phyloP scores from a whole-genome alignment of 352 stramenopile genomes.

The Pythium scleroteichum region DNA sequence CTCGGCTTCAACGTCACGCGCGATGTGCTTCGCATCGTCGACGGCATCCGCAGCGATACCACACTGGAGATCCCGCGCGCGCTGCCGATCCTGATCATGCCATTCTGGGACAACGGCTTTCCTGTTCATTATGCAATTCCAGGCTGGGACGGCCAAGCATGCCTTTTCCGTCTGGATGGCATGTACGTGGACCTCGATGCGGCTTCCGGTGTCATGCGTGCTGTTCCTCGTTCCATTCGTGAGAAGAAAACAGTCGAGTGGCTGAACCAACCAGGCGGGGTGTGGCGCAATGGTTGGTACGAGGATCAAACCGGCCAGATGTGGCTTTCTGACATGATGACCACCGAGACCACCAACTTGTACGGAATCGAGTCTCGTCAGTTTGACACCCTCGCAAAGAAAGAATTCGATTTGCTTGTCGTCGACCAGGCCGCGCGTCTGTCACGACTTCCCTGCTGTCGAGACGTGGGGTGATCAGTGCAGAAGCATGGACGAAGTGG shows the following conservation, averaged over 20 bases:
- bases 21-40: conserved; percentile 23
- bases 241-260: conserved; percentile 26
- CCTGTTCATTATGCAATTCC: conserved; percentile 25
- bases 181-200: conserved; percentile 7
- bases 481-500: not conserved
- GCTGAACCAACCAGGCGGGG: conserved; percentile 23
- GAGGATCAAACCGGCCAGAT: conserved; percentile 13
- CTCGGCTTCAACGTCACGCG: conserved; percentile 31
- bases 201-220: not conserved
- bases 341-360: not conserved
- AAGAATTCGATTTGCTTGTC: conserved; percentile 11
- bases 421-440: not conserved
- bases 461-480: conserved; percentile 22
- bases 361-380: conserved; percentile 17
- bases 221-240: conserved; percentile 8
- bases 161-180: conserved; percentile 30
- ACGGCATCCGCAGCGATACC: conserved; percentile 13
- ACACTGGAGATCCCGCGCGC: conserved; percentile 19
- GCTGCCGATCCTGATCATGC: conserved; percentile 36
- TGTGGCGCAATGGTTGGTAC: conserved; percentile 43
- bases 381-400: conserved; percentile 22
- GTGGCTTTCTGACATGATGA: conserved; percentile 32
- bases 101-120: conserved; percentile 35
- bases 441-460: conserved; percentile 3
- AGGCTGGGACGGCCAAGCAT: conserved; percentile 28